Base-by-base conservation (phyloP, 139 green algal genomes). In the Chlamydomonas asymmetrica region DNA sequence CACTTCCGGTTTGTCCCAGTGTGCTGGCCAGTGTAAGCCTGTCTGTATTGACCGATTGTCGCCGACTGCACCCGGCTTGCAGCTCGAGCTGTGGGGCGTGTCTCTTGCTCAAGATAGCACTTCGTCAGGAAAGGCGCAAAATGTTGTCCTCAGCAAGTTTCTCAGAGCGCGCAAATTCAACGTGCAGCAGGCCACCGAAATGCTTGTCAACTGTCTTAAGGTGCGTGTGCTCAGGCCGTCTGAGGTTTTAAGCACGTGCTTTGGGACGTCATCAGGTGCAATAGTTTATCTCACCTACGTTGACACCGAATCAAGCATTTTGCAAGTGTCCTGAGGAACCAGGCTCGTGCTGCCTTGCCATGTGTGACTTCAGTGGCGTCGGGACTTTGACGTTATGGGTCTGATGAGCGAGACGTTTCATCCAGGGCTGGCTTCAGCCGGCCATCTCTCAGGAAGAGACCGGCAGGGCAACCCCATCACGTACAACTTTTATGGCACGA, bases 141-240 rank as follows among this genome's bases (percentile, higher is more conserved):
- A 27, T 22, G 70, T 76, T 20, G 70, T 76, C 40, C 57, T 76
- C 22, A 29, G 59, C 25, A 76, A 76, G 40, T 76, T 76, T 57
- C 70, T 76, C 22, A 56, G 70, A 2, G 70, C 70, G 10, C 40
- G 70, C 29, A 56, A 76, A 57, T 76, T 54, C 18, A 31, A 67
- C 39, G 70, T 61, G 31, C 29, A 34, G 57, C 56, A 56, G 31
- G 70, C 70, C 20, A 29, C 61, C 23, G 32, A n/a, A 4, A 67
- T 68, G 57, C 57, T 76, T 3, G 40, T 76, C 41, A 60, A 61
- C 56, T 76, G 70, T 57, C 57, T 76, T 56, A 75, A 67, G 69
- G 56, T 75, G 38, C 45, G 45, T 52, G 45, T 52, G 16, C 45
- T 52, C 45, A 52, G 10, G 45, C 10, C 45, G 45, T 16, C 45